phyloP scores from a whole-genome alignment of 1,139 yeast species.

The Pichia cactophila region DNA sequence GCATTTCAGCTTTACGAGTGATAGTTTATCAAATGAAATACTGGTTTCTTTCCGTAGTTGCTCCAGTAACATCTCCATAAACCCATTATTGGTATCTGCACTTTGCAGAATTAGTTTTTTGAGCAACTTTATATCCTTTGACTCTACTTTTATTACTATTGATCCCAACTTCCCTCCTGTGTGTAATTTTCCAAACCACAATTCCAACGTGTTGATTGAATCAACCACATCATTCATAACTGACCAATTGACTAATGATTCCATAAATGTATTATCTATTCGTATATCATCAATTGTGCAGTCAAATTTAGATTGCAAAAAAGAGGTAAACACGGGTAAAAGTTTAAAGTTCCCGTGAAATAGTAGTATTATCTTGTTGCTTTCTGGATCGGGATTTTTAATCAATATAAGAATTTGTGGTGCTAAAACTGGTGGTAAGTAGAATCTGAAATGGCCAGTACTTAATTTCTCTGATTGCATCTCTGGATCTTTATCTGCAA shows the following conservation, averaged over 20 bases:
- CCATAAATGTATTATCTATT: conserved; percentile 16
- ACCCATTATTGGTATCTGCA: not conserved
- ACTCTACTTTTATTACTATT: conserved; percentile 20
- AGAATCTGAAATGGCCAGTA: conserved; percentile 25
- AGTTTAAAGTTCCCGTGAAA: conserved; percentile 21
- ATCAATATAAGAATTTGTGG: conserved; percentile 18
- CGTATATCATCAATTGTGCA: conserved; percentile 18
- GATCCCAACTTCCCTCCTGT: conserved; percentile 18
- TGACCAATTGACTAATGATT: conserved; percentile 12
- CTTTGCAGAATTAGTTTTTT: not conserved
- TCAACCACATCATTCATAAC: conserved; percentile 5
- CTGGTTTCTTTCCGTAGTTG: conserved; percentile 21
- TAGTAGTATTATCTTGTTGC: conserved; percentile 17
- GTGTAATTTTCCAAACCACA: conserved; percentile 20
- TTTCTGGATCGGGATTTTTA: conserved; percentile 5
- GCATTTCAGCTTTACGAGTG: conserved; percentile 23
- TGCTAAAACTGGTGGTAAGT: conserved; percentile 20
- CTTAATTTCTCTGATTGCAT: conserved; percentile 5
- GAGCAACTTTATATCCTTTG: conserved; percentile 17
- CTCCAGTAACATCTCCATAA: conserved; percentile 15
- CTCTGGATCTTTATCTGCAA: conserved; percentile 6
- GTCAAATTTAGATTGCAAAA: conserved; percentile 21
- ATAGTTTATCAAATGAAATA: conserved; percentile 21
- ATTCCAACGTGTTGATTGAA: conserved; percentile 8
- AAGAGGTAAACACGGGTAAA: conserved; percentile 16